phyloP scores from a whole-genome alignment of 495 filamentous ascomycete species.

The Penicillium canariense region DNA sequence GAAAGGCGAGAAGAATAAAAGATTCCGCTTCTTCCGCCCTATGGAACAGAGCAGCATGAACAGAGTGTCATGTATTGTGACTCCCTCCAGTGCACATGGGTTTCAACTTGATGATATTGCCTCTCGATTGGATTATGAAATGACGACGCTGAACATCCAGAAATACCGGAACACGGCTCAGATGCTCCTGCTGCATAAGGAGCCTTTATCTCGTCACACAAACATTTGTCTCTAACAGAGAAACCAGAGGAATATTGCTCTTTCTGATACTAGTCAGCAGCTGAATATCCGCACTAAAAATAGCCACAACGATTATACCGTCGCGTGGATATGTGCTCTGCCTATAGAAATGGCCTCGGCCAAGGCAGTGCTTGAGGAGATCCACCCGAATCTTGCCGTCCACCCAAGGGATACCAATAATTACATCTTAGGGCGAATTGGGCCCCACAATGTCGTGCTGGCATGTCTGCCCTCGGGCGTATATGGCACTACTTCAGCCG shows the following conservation, averaged over 20 bases:
- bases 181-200: neutral
- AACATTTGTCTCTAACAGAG: neutral
- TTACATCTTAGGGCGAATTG: neutral
- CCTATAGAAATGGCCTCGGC: neutral
- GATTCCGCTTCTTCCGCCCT: neutral
- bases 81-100: neutral
- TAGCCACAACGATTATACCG: neutral
- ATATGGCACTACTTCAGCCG: neutral
- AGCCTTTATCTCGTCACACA: neutral
- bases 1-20: neutral
- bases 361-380: neutral
- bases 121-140: neutral
- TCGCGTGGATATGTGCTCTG: neutral
- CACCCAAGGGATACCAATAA: neutral
- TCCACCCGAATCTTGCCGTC: neutral
- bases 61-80: neutral
- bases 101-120: neutral
- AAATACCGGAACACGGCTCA: neutral
- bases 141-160: neutral
- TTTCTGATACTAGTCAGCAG: neutral
- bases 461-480: neutral
- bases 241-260: neutral
- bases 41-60: neutral
- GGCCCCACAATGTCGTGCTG: neutral
- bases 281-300: neutral